phyloP scores from a whole-genome alignment of 495 filamentous ascomycete species.

The Penicillium cataractarum region DNA sequence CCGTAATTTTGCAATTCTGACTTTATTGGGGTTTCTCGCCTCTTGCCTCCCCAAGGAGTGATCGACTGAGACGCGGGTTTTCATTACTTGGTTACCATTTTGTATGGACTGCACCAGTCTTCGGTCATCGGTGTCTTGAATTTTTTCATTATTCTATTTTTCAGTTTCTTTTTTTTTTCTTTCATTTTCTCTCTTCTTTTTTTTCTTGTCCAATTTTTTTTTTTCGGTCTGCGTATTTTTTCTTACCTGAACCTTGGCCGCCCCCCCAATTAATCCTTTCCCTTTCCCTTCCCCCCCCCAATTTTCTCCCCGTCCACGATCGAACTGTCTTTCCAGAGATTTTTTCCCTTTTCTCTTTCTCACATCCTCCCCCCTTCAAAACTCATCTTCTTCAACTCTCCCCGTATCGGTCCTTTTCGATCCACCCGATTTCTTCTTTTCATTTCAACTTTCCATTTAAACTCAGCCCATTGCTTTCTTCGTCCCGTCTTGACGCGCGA shows the following conservation, averaged over 20 bases:
- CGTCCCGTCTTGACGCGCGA: slow-evolving; percentile 40
- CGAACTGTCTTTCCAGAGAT: slow-evolving; percentile 21
- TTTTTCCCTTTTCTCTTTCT: slow-evolving; percentile 28
- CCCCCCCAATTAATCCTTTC: slow-evolving; percentile 28
- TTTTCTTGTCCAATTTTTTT: slow-evolving; percentile 12
- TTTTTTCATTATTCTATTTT: slow-evolving; percentile 33
- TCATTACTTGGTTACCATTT: background rate
- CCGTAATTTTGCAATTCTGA: slow-evolving; percentile 10
- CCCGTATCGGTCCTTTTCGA: slow-evolving; percentile 26
- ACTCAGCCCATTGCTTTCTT: slow-evolving; percentile 4
- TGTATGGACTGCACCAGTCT: slow-evolving; percentile 19
- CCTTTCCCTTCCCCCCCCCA: slow-evolving; percentile 27
- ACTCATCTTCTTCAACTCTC: slow-evolving; percentile 13
- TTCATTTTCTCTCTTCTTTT: slow-evolving; percentile 40
- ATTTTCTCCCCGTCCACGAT: slow-evolving; percentile 18
- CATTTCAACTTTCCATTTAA: background rate
- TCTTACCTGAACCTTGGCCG: slow-evolving; percentile 33
- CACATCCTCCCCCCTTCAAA: slow-evolving; percentile 22
- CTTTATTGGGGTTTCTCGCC: slow-evolving; percentile 20
- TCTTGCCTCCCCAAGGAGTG: slow-evolving; percentile 36
- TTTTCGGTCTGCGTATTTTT: slow-evolving; percentile 20
- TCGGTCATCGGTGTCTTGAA: slow-evolving; percentile 25
- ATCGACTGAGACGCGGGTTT: background rate
- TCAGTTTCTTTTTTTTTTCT: slow-evolving; percentile 24
- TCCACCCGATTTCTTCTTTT: slow-evolving; percentile 12